Conservation (phyloP, 2,329 filamentous ascomycete genomes). For the Phoma herbarum region DNA sequence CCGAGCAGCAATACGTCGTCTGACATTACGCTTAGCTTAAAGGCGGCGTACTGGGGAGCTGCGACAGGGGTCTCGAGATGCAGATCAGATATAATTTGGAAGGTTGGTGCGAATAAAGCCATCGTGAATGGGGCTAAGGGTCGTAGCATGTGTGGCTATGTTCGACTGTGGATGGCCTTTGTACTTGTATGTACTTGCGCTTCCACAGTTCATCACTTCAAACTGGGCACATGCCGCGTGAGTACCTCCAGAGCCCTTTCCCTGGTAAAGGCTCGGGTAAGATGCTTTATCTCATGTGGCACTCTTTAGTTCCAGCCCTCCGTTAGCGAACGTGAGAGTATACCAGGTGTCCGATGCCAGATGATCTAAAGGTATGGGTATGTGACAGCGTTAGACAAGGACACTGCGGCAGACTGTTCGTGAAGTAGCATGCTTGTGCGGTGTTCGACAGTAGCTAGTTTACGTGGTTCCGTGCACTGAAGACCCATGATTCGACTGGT, state of each 20-base stretch:
- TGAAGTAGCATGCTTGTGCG: too few species aligned
- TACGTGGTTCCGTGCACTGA: too few species aligned
- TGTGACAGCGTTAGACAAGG: neutral
- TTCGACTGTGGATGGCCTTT: neutral
- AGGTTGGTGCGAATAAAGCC: neutral
- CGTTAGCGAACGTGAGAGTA: neutral
- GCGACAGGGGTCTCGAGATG: neutral
- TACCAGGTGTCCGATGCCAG: neutral
- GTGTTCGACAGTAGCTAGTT: too few species aligned
- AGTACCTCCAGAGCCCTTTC: neutral
- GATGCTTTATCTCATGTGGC: neutral
- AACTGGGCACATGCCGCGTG: neutral
- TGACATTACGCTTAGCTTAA: neutral
- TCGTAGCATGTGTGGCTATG: neutral
- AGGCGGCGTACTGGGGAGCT: neutral
- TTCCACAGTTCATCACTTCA: neutral
- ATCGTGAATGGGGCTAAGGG: neutral
- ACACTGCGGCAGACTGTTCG: too few species aligned
- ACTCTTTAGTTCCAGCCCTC: neutral
- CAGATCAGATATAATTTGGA: neutral
- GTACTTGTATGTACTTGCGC: neutral
- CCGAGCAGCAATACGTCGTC: neutral
- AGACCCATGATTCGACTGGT: too few species aligned
- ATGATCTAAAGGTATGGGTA: neutral
- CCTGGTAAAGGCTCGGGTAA: neutral